Percentiles rank a stretch among this genome's conserved stretches.
These are phyloP conservation scores for Mucor plumbeus DNA, from an alignment of 371 early-diverging fungal species.

Conservation along the genomic window DNA sequence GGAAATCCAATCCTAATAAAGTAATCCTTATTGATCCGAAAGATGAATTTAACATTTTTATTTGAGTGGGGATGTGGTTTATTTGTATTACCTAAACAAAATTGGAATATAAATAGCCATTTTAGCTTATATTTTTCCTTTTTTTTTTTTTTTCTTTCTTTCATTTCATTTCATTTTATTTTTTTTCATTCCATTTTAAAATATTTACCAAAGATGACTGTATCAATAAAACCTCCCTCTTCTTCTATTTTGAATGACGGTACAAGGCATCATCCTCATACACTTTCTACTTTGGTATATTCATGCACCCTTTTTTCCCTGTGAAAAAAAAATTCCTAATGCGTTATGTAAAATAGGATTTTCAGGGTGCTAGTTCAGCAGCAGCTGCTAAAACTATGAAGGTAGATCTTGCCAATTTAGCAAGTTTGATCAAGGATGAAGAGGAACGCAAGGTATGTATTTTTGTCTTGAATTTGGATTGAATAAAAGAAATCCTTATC, in stretches of 20 bases:
- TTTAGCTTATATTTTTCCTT: constrained; percentile 11
- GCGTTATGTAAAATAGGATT: constrained; percentile 47
- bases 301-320: background rate
- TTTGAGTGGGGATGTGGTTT: background rate
- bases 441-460: constrained; percentile 60
- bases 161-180: constrained; percentile 5
- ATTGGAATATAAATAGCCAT: background rate
- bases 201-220: constrained; percentile 1
- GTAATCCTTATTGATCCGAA: background rate
- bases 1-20: constrained; percentile 65
- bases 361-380: constrained; percentile 70
- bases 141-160: constrained; percentile 3
- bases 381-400: constrained; percentile 74
- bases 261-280: constrained; percentile 57
- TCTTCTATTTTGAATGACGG: constrained; percentile 15
- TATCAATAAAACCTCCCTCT: background rate
- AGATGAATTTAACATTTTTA: background rate
- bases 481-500: background rate
- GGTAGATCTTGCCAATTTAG: constrained; percentile 60
- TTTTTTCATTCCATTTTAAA: constrained; percentile 1
- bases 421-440: constrained; percentile 55
- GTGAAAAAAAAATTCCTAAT: background rate
- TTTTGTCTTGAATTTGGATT: background rate
- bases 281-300: constrained; percentile 60
- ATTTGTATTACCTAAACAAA: constrained; percentile 6